These are phyloP conservation scores for Hyaloscypha finlandica DNA, from an alignment of 495 filamentous ascomycete species.

Conservation along the genomic window DNA sequence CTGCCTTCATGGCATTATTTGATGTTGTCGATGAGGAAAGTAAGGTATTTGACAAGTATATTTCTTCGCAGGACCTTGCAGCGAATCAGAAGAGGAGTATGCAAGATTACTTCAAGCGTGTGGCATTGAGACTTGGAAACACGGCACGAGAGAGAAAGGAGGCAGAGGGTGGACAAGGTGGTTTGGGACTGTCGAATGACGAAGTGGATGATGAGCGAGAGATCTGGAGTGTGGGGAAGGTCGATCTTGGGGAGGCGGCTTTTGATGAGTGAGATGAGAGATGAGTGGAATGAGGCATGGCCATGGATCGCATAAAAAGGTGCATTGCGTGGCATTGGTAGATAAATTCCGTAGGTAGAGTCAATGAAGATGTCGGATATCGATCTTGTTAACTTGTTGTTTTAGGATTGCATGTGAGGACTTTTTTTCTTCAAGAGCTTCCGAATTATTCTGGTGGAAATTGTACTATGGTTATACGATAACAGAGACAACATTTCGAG, in stretches of 20 bases:
- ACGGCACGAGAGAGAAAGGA: slow-evolving; percentile 87
- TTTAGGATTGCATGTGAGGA: no score
- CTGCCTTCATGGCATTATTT: slow-evolving; percentile 93
- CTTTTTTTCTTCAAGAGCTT: no score
- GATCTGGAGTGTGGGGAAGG: slow-evolving; percentile 91
- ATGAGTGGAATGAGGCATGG: slow-evolving; percentile 9
- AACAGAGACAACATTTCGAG: no score
- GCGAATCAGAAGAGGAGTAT: slow-evolving; percentile 82
- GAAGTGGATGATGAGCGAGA: slow-evolving; percentile 93
- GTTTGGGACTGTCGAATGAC: slow-evolving; percentile 81
- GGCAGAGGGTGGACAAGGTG: slow-evolving; percentile 86
- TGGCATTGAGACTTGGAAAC: slow-evolving; percentile 75
- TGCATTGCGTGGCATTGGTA: slow-evolving; percentile 8
- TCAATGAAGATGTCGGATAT: not conserved
- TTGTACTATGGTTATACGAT: no score
- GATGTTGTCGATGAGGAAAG: slow-evolving; percentile 82
- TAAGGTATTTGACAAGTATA: slow-evolving; percentile 90
- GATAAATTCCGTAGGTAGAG: slow-evolving; percentile 2
- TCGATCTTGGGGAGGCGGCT: slow-evolving; percentile 68
- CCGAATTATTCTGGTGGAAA: no score
- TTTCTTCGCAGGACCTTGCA: slow-evolving; percentile 63
- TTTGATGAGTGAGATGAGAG: slow-evolving; percentile 30
- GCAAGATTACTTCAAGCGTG: slow-evolving; percentile 95
- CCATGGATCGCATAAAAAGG: not conserved
- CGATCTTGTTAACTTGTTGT: not conserved